These are phyloP conservation scores for Teunomyces lycoperdinae DNA, from an alignment of 805 yeast genomes.

Conservation along the genomic window DNA sequence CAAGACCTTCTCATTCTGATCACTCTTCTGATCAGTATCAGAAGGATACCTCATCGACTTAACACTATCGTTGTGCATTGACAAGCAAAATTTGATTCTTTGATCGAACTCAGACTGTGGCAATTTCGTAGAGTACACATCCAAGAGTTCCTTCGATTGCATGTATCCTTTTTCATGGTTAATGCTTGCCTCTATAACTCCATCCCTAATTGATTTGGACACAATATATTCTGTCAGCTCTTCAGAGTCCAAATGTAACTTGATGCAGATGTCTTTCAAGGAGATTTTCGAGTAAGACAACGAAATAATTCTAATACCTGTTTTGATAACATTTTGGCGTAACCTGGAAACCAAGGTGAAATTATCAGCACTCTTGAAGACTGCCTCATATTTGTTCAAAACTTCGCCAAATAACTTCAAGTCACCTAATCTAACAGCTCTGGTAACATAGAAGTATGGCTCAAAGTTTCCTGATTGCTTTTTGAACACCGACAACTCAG, in stretches of 20 bases:
- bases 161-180: conserved; percentile 89
- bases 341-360: conserved; percentile 82
- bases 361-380: conserved; percentile 72
- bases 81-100: conserved; percentile 88
- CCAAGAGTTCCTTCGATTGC: conserved; percentile 83
- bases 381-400: conserved; percentile 57
- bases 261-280: conserved; percentile 88
- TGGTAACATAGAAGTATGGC: conserved; percentile 84
- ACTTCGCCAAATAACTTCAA: conserved; percentile 74
- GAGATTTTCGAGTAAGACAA: conserved; percentile 88
- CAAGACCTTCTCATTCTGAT: conserved; percentile 23
- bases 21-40: conserved; percentile 31
- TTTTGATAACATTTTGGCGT: conserved; percentile 95
- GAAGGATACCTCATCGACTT: conserved; percentile 91
- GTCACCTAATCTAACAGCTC: conserved; percentile 92
- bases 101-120: conserved; percentile 90
- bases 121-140: conserved; percentile 79
- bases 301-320: conserved; percentile 93
- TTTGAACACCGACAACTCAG: conserved; percentile 79
- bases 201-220: conserved; percentile 94
- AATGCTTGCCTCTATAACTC: conserved; percentile 92
- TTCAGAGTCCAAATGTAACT: conserved; percentile 88
- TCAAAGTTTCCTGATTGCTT: conserved; percentile 54
- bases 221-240: conserved; percentile 96
- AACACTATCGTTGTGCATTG: conserved; percentile 86